These are phyloP conservation scores for Oryza longistaminata DNA, from an alignment of 176 grass and related monocot species.

Conservation along the genomic window DNA sequence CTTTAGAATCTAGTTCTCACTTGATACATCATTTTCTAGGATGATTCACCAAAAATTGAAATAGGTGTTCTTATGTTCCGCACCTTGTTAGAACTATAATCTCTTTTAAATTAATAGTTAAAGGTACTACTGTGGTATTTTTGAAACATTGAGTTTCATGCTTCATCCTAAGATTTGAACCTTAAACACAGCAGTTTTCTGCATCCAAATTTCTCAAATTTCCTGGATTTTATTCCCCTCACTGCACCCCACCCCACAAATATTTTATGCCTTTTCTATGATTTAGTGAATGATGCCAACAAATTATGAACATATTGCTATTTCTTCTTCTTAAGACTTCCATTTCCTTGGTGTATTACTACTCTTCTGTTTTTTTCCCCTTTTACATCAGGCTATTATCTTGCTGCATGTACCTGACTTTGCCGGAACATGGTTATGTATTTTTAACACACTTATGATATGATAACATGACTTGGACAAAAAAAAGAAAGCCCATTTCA, in stretches of 20 bases:
- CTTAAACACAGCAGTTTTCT: not conserved
- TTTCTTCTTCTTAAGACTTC: conserved; percentile 18
- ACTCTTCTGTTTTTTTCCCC: conserved; percentile 1
- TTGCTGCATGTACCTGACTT: conserved; percentile 32
- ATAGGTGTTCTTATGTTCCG: not conserved
- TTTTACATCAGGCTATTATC: conserved; percentile 8
- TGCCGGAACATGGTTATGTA: conserved; percentile 19
- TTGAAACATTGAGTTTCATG: conserved; percentile 14
- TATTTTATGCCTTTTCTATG: not conserved
- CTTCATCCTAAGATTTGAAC: conserved; percentile 13
- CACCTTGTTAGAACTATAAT: not conserved
- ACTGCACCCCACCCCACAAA: not conserved
- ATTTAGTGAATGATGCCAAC: not conserved
- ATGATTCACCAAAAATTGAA: not conserved
- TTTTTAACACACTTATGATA: conserved; percentile 26
- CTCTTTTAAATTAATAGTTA: not conserved
- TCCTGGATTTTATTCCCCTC: not conserved
- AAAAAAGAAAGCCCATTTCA: conserved; percentile 19
- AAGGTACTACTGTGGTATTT: not conserved
- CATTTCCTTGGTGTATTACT: conserved; percentile 15
- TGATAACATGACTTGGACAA: conserved; percentile 31
- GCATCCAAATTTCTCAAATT: not conserved
- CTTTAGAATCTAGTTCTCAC: not conserved
- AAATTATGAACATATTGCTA: conserved; percentile 20
- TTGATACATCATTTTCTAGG: not conserved